Conservation (phyloP, 352 stramenopile species). For the Globisporangium radiosum region DNA sequence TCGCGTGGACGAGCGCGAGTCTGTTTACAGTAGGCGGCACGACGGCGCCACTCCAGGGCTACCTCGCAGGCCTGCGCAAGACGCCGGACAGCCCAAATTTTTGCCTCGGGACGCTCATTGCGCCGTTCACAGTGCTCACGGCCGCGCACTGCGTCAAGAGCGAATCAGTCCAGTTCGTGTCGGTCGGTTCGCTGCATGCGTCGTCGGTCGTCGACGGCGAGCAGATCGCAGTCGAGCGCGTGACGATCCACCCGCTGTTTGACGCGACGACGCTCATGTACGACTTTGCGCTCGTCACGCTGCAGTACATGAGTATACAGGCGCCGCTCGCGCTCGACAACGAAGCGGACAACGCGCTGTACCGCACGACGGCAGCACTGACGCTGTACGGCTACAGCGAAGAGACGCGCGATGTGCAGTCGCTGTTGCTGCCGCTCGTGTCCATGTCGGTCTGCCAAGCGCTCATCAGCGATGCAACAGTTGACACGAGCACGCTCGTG, state of each 20-base stretch:
- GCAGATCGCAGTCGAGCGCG: slow-evolving; percentile 29
- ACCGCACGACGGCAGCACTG: slow-evolving; percentile 5
- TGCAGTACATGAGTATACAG: slow-evolving; percentile 35
- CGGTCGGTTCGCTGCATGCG: slow-evolving; percentile 24
- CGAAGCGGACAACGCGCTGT: background rate
- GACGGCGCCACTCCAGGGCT: slow-evolving; percentile 15
- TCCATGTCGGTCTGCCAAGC: slow-evolving; percentile 15
- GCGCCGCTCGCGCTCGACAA: slow-evolving; percentile 22
- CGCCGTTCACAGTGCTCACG: slow-evolving; percentile 25
- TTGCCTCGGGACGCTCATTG: slow-evolving; percentile 30
- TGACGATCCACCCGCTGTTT: slow-evolving; percentile 22
- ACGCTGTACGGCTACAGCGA: slow-evolving; percentile 16
- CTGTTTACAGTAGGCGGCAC: slow-evolving; percentile 19
- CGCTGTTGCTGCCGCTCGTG: slow-evolving; percentile 21
- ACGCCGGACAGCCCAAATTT: slow-evolving; percentile 17
- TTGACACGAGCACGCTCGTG: slow-evolving; percentile 18
- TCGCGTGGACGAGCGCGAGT: slow-evolving; percentile 9
- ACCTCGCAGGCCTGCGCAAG: slow-evolving; percentile 20
- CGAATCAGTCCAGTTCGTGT: slow-evolving; percentile 17
- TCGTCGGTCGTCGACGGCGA: slow-evolving; percentile 23
- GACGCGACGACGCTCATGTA: slow-evolving; percentile 14
- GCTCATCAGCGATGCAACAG: slow-evolving; percentile 10
- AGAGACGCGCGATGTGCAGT: slow-evolving; percentile 9
- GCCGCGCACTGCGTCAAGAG: slow-evolving; percentile 25
- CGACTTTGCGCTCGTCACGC: slow-evolving; percentile 32